phyloP scores from a whole-genome alignment of 176 grass and related monocot species.

The Avena sativa region DNA sequence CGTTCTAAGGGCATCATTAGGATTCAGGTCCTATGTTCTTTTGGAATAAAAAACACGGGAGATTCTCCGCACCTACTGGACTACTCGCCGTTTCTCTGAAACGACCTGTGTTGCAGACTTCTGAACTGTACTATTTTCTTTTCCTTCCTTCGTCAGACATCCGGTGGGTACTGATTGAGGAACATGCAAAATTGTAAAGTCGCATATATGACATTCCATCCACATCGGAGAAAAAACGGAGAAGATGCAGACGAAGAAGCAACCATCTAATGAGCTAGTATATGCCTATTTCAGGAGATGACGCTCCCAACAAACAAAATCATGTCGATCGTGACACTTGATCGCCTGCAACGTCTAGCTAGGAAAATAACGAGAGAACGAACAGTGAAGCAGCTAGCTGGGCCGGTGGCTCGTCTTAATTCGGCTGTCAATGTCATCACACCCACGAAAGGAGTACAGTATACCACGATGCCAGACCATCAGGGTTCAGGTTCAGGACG shows the following conservation, averaged over 20 bases:
- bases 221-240: background rate
- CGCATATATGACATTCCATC: background rate
- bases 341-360: background rate
- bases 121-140: background rate
- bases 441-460: background rate
- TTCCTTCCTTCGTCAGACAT: background rate
- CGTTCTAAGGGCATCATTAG: slow-evolving; percentile 1
- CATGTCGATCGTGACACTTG: slow-evolving; percentile 14
- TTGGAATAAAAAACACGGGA: background rate
- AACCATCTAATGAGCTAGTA: background rate
- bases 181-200: background rate
- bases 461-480: background rate
- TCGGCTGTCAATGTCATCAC: background rate
- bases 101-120: background rate
- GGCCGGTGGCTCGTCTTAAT: background rate
- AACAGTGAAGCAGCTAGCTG: background rate
- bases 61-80: background rate
- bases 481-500: too few relatives aligned
- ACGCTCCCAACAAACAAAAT: background rate
- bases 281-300: background rate
- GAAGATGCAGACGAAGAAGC: background rate
- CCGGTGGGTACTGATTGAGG: background rate
- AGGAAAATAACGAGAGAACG: background rate
- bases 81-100: background rate
- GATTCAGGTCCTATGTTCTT: background rate